Evolutionary conservation across 495 filamentous ascomycete species (phyloP).

Genomic region (Podospora pseudocomata): DNA sequence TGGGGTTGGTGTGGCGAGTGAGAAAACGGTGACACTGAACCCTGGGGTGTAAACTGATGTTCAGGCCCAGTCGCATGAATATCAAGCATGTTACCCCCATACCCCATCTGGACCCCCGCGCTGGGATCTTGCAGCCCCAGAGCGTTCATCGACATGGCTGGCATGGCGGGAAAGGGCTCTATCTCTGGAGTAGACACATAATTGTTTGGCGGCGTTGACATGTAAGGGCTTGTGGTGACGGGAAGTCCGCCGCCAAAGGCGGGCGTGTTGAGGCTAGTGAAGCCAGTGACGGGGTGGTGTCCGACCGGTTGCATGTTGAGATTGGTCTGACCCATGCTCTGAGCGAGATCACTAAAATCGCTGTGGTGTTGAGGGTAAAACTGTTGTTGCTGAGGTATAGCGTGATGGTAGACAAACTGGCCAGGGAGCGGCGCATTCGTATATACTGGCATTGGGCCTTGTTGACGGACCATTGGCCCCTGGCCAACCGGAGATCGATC

Average conservation of each 20-base stretch:
- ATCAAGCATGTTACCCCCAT: slow-evolving; percentile 30
- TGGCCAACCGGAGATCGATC: slow-evolving; percentile 13
- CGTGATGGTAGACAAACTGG: slow-evolving; percentile 9
- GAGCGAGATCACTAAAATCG: slow-evolving; percentile 16
- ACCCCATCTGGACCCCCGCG: slow-evolving; percentile 19
- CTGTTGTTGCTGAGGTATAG: slow-evolving; percentile 8
- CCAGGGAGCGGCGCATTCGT: neutral
- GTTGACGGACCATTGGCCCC: slow-evolving; percentile 13
- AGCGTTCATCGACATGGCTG: slow-evolving; percentile 29
- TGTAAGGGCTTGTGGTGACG: slow-evolving; percentile 21
- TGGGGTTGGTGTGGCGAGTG: slow-evolving; percentile 42
- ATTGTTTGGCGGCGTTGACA: slow-evolving; percentile 13
- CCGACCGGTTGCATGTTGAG: slow-evolving; percentile 16
- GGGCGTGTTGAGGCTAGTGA: slow-evolving; percentile 20
- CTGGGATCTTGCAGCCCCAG: slow-evolving; percentile 38
- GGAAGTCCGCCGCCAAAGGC: slow-evolving; percentile 21
- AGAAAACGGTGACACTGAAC: slow-evolving; percentile 41
- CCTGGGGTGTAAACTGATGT: slow-evolving; percentile 38
- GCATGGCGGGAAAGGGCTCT: slow-evolving; percentile 34
- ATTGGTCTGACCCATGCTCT: slow-evolving; percentile 16
- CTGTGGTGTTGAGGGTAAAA: neutral
- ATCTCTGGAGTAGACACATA: slow-evolving; percentile 25
- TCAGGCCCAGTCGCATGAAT: slow-evolving; percentile 21
- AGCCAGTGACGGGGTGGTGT: slow-evolving; percentile 13
- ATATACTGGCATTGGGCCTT: slow-evolving; percentile 21